phyloP scores from a whole-genome alignment of 495 filamentous ascomycete species.

The Astrothelium macrocarpum region DNA sequence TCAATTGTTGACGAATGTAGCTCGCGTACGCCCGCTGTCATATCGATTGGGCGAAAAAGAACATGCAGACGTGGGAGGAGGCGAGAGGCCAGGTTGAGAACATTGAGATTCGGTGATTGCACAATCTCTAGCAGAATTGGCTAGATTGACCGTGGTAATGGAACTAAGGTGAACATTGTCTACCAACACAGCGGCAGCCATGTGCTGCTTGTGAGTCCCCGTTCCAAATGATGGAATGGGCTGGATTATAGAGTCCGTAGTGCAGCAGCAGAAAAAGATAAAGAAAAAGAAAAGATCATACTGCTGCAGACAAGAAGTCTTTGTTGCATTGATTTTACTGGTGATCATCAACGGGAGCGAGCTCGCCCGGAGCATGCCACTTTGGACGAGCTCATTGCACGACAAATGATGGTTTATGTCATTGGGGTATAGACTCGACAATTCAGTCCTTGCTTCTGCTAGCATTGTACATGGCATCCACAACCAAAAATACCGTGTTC shows the following conservation, averaged over 20 bases:
- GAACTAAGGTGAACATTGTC: no score
- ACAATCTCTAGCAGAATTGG: not conserved
- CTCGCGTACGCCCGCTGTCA: slow-evolving; percentile 88
- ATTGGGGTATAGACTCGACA: not conserved
- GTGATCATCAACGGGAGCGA: no score
- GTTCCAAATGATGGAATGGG: not conserved
- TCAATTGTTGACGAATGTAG: slow-evolving; percentile 35
- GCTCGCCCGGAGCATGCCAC: no score
- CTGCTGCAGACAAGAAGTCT: no score
- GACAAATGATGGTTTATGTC: no score
- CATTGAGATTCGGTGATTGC: slow-evolving; percentile 50
- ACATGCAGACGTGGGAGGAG: slow-evolving; percentile 91
- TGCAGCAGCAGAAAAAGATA: not conserved
- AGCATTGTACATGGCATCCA: slow-evolving; percentile 57
- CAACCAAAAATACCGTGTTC: slow-evolving; percentile 83
- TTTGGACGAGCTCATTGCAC: not conserved
- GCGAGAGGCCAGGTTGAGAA: slow-evolving; percentile 87
- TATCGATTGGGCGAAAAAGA: slow-evolving; percentile 97
- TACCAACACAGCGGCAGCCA: not conserved
- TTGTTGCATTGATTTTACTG: no score
- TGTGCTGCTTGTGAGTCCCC: not conserved
- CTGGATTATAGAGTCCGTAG: not conserved
- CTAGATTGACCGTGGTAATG: not conserved
- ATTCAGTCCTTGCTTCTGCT: not conserved
- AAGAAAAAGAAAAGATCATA: no score